phyloP scores from a whole-genome alignment of 2,329 filamentous ascomycete species.

The Pyricularia grisea region DNA sequence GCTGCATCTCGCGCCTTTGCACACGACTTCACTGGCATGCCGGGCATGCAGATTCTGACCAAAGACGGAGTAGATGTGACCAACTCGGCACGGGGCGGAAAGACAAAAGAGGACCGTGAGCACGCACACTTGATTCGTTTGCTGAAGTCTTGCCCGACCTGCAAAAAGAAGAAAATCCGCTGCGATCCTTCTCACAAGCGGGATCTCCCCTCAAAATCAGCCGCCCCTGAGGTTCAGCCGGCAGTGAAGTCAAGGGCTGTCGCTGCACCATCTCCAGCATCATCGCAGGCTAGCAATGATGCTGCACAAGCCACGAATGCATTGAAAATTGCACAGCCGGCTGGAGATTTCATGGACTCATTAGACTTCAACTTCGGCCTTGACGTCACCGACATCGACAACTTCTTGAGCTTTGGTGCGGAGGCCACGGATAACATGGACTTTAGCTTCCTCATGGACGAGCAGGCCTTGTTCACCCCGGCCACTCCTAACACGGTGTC shows the following conservation, averaged over 20 bases:
- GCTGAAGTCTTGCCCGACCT: conserved; percentile 57
- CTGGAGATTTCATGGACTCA: background rate
- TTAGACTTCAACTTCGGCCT: background rate
- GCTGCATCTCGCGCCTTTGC: conserved; percentile 8
- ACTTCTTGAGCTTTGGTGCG: background rate
- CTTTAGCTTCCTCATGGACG: conserved; percentile 37
- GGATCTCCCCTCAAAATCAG: conserved; percentile 13
- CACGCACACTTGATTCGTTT: conserved; percentile 59
- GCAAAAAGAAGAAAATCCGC: conserved; percentile 53
- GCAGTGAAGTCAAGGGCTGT: conserved; percentile 25
- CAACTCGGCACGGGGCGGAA: conserved; percentile 51
- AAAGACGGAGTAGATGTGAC: conserved; percentile 54
- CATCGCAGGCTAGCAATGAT: conserved; percentile 11
- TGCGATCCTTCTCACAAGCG: conserved; percentile 53
- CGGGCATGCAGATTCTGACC: conserved; percentile 59
- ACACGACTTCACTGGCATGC: conserved; percentile 41
- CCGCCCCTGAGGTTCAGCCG: conserved; percentile 22
- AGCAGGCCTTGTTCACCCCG: conserved; percentile 31
- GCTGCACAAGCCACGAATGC: background rate
- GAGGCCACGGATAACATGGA: conserved; percentile 15
- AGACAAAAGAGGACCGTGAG: conserved; percentile 59
- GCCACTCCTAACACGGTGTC: conserved; percentile 16
- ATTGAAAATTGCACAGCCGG: conserved; percentile 2
- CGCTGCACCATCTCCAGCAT: conserved; percentile 12
- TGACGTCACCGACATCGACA: background rate